Evolutionary conservation across 2,329 filamentous ascomycete species (phyloP), one percentile per base, ranked within the genome.

Genomic region (Elsinoe australis): DNA sequence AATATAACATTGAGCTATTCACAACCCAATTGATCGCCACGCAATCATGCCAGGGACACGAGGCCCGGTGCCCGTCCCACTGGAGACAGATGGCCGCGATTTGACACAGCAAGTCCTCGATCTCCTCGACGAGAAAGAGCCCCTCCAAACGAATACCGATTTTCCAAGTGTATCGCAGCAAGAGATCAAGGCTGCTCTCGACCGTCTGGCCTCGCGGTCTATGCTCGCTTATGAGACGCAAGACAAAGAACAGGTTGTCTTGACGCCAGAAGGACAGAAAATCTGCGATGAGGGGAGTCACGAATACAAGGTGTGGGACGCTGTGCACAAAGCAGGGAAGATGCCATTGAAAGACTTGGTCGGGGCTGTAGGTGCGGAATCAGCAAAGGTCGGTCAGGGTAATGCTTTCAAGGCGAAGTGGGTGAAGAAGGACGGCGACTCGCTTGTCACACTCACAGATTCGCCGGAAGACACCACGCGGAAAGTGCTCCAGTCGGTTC

Each of bases 141-240:
- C 58, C 1, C 47, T 65, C 22, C 51, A 58, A 15, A 62, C 61
- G 34, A 55, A 58, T 28, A 55, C 54, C 29, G 56, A 58, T 21
- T 64, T 65, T 49, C 58, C 63, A 4, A 38, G 62, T 33, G 52
- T 56, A 15, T 50, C 60, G 15, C 62, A 72, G 55, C 61, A 62
- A 29, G 68, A 72, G 52, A 71, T 95, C 62, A 96, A 95, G 72
- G 84, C 85, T 54, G 86, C 87, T 22, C 75, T 96, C 54, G 92
- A 96, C 70, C 80, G 88, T 56, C 77, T 98, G 47, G 76, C 75
- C 22, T 92, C 87, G 51, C 79, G 90, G 58, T 82, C 81, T 44
- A 95, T 95, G 87, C 74, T 96, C 54, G 73, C 76, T 55, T 95
- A 95, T 68, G 80, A 94, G 58, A 83, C 85, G 38, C 75, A 87